These are phyloP conservation scores for Podospora tetraspora DNA, from an alignment of 495 filamentous ascomycete species.

Conservation along the genomic window DNA sequence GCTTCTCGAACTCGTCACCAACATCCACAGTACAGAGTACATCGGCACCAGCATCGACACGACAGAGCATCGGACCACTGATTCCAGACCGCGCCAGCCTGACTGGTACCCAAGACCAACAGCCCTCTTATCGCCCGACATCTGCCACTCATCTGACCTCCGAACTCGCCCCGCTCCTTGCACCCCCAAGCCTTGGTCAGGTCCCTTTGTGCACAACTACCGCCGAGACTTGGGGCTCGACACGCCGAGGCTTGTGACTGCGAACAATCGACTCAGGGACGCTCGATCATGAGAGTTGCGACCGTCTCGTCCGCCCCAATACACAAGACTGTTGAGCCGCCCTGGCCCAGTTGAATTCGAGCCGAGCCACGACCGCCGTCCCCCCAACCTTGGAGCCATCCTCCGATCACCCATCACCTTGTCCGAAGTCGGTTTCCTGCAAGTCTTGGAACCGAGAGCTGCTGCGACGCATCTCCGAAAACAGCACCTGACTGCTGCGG, in stretches of 20 bases:
- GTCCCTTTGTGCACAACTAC: neutral
- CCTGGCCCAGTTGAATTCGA: slow-evolving; percentile 20
- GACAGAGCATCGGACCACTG: neutral
- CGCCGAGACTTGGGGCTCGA: neutral
- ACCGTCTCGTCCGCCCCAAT: slow-evolving; percentile 9
- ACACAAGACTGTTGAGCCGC: slow-evolving; percentile 19
- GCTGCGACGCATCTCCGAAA: neutral
- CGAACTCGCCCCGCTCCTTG: neutral
- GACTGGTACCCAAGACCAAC: neutral
- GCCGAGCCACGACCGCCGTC: neutral
- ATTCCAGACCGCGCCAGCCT: neutral
- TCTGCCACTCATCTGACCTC: neutral
- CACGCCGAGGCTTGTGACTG: slow-evolving; percentile 5
- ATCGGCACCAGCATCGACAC: neutral
- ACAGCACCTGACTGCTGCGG: neutral
- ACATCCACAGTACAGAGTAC: neutral
- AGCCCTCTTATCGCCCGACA: neutral
- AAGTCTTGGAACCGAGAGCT: neutral
- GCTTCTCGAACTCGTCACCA: neutral
- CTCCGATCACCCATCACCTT: neutral
- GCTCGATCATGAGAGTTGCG: slow-evolving; percentile 24
- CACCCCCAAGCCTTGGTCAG: neutral
- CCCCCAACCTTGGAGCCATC: neutral
- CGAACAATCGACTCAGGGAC: neutral
- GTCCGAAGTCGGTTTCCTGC: neutral